phyloP scores from a whole-genome alignment of 164 flowering plant species.

The Annona squamosa region DNA sequence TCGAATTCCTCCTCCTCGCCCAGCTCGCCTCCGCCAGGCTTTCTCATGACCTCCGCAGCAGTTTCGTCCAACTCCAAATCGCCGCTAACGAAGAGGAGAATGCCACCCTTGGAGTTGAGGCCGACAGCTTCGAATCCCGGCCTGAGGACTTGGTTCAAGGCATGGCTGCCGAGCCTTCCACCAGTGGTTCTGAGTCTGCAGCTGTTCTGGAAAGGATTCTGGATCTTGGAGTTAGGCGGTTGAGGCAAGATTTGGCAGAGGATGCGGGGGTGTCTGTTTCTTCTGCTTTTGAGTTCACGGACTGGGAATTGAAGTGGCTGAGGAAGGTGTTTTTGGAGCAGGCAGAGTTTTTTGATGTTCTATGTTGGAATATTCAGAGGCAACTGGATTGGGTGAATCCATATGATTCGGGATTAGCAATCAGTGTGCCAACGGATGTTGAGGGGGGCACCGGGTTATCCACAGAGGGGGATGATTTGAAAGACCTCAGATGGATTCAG shows the following conservation, averaged over 20 bases:
- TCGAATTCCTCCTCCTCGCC: slow-evolving; percentile 59
- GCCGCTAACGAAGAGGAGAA: slow-evolving; percentile 17
- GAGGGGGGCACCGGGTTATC: slow-evolving; percentile 8
- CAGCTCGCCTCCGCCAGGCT: slow-evolving; percentile 47
- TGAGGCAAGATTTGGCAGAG: slow-evolving; percentile 31
- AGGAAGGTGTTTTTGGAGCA: slow-evolving; percentile 43
- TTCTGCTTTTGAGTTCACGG: slow-evolving; percentile 25
- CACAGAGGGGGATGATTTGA: slow-evolving; percentile 27
- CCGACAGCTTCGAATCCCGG: slow-evolving; percentile 15
- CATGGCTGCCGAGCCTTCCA: slow-evolving; percentile 24
- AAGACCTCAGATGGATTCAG: slow-evolving; percentile 36
- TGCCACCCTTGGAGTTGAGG: slow-evolving; percentile 7
- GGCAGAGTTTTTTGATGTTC: slow-evolving; percentile 57
- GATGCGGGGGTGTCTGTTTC: slow-evolving; percentile 2
- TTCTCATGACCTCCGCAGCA: slow-evolving; percentile 18
- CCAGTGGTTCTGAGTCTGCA: slow-evolving; percentile 20
- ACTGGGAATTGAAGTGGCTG: slow-evolving; percentile 47
- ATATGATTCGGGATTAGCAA: slow-evolving; percentile 45
- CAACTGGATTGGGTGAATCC: slow-evolving; percentile 43
- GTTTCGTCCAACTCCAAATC: slow-evolving; percentile 21
- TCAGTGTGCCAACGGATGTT: slow-evolving; percentile 29
- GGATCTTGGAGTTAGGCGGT: slow-evolving; percentile 48
- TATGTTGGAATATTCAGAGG: slow-evolving; percentile 58
- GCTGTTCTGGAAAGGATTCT: slow-evolving; percentile 35
- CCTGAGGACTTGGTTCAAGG: slow-evolving; percentile 20